These are phyloP conservation scores for Colletotrichum kahawae DNA, from an alignment of 2,329 filamentous ascomycete species.

Conservation along the genomic window DNA sequence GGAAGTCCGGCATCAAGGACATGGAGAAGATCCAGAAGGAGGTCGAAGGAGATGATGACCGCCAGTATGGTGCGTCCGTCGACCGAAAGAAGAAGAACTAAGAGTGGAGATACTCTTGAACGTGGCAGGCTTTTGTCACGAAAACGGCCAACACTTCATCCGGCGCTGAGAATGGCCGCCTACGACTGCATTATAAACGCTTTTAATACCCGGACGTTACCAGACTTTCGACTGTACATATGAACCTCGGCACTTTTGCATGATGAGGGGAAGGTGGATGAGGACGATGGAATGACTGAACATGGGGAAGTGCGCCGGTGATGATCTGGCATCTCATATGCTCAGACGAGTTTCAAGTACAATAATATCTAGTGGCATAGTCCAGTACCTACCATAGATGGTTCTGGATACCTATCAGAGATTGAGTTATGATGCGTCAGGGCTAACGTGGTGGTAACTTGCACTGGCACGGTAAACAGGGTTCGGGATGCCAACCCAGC, in stretches of 20 bases:
- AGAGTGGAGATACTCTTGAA: background rate
- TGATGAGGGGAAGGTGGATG: background rate
- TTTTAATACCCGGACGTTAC: constrained; percentile 8
- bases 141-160: background rate
- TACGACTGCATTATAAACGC: background rate
- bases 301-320: background rate
- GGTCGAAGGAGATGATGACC: constrained; percentile 43
- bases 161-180: background rate
- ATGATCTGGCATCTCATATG: background rate
- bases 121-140: background rate
- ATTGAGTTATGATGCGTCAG: background rate
- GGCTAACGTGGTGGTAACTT: background rate
- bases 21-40: constrained; percentile 64
- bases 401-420: background rate
- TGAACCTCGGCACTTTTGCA: background rate
- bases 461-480: background rate
- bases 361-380: background rate
- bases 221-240: constrained; percentile 10
- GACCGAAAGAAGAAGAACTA: constrained; percentile 24
- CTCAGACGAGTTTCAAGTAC: background rate
- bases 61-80: constrained; percentile 23
- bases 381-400: background rate
- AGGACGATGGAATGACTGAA: background rate
- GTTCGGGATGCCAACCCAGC: background rate
- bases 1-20: constrained; percentile 63